Evolutionary conservation across 371 early-diverging fungal genomes (phyloP).

Genomic region (Mortierella sp.): DNA sequence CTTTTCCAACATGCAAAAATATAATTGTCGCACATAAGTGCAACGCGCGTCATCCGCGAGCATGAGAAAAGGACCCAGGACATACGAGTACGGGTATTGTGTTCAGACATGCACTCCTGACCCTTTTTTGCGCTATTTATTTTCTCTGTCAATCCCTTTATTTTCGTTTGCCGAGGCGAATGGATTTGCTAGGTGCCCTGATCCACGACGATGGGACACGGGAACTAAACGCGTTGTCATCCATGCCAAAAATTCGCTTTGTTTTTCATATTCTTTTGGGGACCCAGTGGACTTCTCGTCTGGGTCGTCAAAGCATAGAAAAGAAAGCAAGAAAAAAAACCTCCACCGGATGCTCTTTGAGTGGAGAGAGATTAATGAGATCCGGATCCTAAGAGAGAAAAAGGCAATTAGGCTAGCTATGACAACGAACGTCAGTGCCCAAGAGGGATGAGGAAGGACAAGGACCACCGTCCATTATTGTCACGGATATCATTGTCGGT

Average conservation of each 20-base stretch:
- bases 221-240: not conserved
- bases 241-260: not conserved
- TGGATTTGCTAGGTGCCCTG: not conserved
- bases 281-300: too few relatives aligned
- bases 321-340: not conserved
- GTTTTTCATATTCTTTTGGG: too few relatives aligned
- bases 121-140: not conserved
- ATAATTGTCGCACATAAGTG: not conserved
- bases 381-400: not conserved
- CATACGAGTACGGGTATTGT: too few relatives aligned
- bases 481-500: too few relatives aligned
- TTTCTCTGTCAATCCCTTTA: not conserved
- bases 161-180: not conserved
- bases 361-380: not conserved
- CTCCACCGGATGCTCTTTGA: not conserved
- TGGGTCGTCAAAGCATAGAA: not conserved
- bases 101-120: not conserved
- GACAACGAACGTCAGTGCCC: not conserved
- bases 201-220: not conserved
- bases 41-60: not conserved
- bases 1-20: too few relatives aligned
- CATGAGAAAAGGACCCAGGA: not conserved
- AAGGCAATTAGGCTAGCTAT: not conserved
- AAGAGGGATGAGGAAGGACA: not conserved
- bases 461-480: too few relatives aligned